Conservation (phyloP, 306 rosid genomes). For the Abrus pulchellus region DNA sequence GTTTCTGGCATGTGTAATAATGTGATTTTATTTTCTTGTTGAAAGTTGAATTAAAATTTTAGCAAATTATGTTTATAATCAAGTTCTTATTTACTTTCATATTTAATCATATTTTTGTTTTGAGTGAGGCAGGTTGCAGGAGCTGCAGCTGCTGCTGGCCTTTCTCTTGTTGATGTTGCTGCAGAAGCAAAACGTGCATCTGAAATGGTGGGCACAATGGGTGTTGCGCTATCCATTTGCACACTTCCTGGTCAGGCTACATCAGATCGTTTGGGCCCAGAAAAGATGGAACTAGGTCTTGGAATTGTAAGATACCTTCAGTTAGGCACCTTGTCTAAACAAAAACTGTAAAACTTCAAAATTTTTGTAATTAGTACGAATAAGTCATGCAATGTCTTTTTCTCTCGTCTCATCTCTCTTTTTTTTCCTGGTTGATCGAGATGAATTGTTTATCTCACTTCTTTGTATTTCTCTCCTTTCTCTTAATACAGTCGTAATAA, state of each 20-base stretch:
- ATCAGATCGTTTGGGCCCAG: constrained; percentile 85
- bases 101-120: constrained; percentile 16
- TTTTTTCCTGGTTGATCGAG: background rate
- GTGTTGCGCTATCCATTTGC: constrained; percentile 84
- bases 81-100: background rate
- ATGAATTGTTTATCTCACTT: background rate
- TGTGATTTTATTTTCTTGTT: constrained; percentile 8
- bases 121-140: constrained; percentile 73
- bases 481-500: background rate
- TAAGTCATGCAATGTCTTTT: background rate
- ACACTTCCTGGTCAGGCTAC: constrained; percentile 82
- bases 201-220: constrained; percentile 91
- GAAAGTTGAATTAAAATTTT: background rate
- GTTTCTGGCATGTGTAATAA: background rate
- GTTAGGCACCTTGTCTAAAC: constrained; percentile 1
- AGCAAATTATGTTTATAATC: background rate
- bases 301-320: constrained; percentile 72
- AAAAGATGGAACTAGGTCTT: constrained; percentile 87
- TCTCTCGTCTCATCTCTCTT: background rate
- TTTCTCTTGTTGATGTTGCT: constrained; percentile 69
- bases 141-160: constrained; percentile 86
- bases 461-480: background rate
- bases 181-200: constrained; percentile 78
- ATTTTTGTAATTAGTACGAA: background rate
- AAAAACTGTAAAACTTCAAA: background rate